Evolutionary conservation across 306 rosid genomes (phyloP).

Genomic region (Begonia loranthoides): DNA sequence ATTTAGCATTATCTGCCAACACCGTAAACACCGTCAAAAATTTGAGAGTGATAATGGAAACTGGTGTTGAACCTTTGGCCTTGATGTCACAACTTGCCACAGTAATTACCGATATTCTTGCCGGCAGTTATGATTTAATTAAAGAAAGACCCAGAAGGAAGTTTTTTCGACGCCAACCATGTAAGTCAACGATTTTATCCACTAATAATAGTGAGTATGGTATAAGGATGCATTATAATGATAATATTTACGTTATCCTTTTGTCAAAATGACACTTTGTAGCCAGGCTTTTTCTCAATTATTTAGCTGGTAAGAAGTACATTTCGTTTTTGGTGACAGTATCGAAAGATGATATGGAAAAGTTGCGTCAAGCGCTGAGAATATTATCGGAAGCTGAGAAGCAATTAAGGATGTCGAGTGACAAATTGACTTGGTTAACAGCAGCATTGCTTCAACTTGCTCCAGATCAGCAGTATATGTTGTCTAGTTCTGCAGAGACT

Average conservation of each 20-base stretch:
- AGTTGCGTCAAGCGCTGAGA: slow-evolving; percentile 90
- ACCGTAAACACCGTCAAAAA: slow-evolving; percentile 91
- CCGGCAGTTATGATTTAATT: slow-evolving; percentile 70
- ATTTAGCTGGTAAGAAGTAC: too few relatives aligned
- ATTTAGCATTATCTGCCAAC: slow-evolving; percentile 93
- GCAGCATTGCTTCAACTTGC: slow-evolving; percentile 99
- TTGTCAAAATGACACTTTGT: too few relatives aligned
- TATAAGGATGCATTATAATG: too few relatives aligned
- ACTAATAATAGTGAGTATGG: background rate
- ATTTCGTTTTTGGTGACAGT: slow-evolving; percentile 20
- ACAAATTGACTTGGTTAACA: slow-evolving; percentile 89
- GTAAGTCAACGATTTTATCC: slow-evolving; percentile 30
- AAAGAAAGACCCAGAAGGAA: slow-evolving; percentile 70
- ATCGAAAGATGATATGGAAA: slow-evolving; percentile 91
- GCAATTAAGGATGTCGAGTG: slow-evolving; percentile 88
- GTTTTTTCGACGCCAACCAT: slow-evolving; percentile 73
- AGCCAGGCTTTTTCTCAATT: too few relatives aligned
- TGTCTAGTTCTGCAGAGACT: slow-evolving; percentile 75
- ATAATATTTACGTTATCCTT: too few relatives aligned
- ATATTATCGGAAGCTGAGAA: slow-evolving; percentile 93
- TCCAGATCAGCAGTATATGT: slow-evolving; percentile 88
- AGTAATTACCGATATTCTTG: slow-evolving; percentile 91
- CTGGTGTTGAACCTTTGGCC: slow-evolving; percentile 88
- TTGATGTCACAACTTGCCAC: slow-evolving; percentile 98
- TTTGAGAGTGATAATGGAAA: slow-evolving; percentile 84